Percentiles rank a stretch among this genome's conserved stretches.
Conservation (phyloP, 139 green algal genomes). For the Chlorella ohadii region DNA sequence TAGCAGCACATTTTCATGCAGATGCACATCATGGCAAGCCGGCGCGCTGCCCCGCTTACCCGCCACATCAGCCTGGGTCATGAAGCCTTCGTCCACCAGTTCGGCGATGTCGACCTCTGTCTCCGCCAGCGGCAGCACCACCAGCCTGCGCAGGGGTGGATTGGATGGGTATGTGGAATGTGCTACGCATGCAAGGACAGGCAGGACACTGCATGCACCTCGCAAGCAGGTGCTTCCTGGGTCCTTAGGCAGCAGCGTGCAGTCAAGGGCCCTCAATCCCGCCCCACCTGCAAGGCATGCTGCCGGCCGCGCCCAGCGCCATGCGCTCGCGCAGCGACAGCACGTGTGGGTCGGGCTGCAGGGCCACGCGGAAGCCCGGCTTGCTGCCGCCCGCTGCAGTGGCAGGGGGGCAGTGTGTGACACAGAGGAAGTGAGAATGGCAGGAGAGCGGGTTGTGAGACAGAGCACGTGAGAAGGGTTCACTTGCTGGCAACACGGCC, state of each 20-base stretch:
- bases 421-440: neutral
- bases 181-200: too few relatives aligned
- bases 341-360: slow-evolving; percentile 2
- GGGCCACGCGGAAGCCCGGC: slow-evolving; percentile 8
- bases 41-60: neutral
- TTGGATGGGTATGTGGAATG: neutral
- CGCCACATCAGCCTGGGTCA: neutral
- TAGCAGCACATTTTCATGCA: too few relatives aligned
- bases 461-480: too few relatives aligned
- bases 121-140: neutral
- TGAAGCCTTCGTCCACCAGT: slow-evolving; percentile 3
- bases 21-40: too few relatives aligned
- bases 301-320: neutral
- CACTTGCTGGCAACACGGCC: neutral
- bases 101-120: neutral
- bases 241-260: too few relatives aligned
- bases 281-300: neutral
- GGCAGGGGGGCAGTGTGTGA: neutral
- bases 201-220: too few relatives aligned
- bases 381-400: neutral
- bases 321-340: slow-evolving; percentile 9
- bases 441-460: neutral
- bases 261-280: too few relatives aligned
- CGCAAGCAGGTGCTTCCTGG: too few relatives aligned
- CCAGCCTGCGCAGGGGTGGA: neutral